Conservation (phyloP, 2,329 filamentous ascomycete genomes). For the Chaetomiaceae sp. region DNA sequence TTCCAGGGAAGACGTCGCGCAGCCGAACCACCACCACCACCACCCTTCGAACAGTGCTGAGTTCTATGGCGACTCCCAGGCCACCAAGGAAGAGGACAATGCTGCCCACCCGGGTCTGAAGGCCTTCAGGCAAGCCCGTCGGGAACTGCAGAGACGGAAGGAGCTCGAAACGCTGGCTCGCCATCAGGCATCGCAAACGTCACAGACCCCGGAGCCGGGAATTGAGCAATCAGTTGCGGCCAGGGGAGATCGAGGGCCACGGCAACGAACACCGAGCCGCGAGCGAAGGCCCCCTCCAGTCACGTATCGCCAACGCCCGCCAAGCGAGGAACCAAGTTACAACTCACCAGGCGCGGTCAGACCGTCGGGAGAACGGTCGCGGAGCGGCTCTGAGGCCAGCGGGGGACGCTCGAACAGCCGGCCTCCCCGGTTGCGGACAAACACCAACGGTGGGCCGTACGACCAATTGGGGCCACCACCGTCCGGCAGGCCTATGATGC, state of each 20-base stretch:
- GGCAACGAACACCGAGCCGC: slow-evolving; percentile 35
- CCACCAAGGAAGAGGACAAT: slow-evolving; percentile 26
- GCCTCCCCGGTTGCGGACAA: slow-evolving; percentile 35
- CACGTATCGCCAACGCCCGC: slow-evolving; percentile 38
- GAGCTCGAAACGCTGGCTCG: slow-evolving; percentile 45
- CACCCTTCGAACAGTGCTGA: no score
- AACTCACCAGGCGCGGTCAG: slow-evolving; percentile 26
- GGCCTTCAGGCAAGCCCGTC: slow-evolving; percentile 52
- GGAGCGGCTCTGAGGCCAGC: slow-evolving; percentile 52
- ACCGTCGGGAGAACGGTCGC: slow-evolving; percentile 40
- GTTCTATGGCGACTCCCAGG: slow-evolving; percentile 13
- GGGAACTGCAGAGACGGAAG: slow-evolving; percentile 51
- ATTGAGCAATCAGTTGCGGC: slow-evolving; percentile 7
- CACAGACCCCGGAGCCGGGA: slow-evolving; percentile 13
- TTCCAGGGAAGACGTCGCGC: slow-evolving; percentile 5
- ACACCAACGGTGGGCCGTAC: slow-evolving; percentile 28
- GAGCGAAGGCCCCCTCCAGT: slow-evolving; percentile 42
- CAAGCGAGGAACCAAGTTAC: slow-evolving; percentile 38
- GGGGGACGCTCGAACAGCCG: slow-evolving; percentile 36
- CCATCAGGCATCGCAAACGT: slow-evolving; percentile 27
- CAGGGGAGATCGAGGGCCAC: slow-evolving; percentile 12
- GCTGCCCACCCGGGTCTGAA: slow-evolving; percentile 45
- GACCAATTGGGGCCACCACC: slow-evolving; percentile 30
- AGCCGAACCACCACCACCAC: no score
- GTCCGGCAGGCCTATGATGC: slow-evolving; percentile 31